phyloP scores from a whole-genome alignment of 306 rosid species.

The Trifolium fragiferum region DNA sequence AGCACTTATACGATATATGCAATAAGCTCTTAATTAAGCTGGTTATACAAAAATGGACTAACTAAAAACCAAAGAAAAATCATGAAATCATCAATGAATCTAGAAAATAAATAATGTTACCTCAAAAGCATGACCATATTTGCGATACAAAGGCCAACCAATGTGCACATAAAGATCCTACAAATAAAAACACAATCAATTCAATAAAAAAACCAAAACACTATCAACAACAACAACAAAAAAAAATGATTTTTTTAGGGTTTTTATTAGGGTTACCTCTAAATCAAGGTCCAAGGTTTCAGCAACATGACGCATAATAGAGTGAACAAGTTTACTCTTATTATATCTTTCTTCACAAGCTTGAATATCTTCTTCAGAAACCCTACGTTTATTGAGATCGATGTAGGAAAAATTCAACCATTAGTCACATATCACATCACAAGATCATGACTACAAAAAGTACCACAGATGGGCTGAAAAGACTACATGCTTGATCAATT shows the following conservation, averaged over 20 bases:
- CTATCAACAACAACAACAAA: not conserved
- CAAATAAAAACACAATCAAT: conserved; percentile 17
- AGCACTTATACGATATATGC: not conserved
- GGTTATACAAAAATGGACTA: not conserved
- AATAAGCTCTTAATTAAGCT: too few species aligned
- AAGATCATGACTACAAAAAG: conserved; percentile 15
- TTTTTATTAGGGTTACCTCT: conserved; percentile 59
- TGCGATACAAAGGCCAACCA: conserved; percentile 97
- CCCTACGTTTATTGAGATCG: conserved; percentile 93
- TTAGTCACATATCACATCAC: conserved; percentile 12
- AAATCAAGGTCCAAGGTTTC: conserved; percentile 79
- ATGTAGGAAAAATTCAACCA: conserved; percentile 49
- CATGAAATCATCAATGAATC: not conserved
- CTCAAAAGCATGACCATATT: conserved; percentile 97
- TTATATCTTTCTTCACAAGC: conserved; percentile 93
- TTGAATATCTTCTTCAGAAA: conserved; percentile 89
- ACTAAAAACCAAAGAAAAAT: not conserved
- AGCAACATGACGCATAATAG: conserved; percentile 96
- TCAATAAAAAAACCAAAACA: conserved; percentile 10
- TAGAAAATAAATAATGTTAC: conserved; percentile 34
- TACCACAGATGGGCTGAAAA: conserved; percentile 85
- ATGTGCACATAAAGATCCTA: conserved; percentile 88
- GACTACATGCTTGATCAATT: conserved; percentile 80
- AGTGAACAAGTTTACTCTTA: conserved; percentile 97
- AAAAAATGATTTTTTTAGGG: not conserved